Conservation (phyloP, 306 rosid species). For the Alnus glutinosa region DNA sequence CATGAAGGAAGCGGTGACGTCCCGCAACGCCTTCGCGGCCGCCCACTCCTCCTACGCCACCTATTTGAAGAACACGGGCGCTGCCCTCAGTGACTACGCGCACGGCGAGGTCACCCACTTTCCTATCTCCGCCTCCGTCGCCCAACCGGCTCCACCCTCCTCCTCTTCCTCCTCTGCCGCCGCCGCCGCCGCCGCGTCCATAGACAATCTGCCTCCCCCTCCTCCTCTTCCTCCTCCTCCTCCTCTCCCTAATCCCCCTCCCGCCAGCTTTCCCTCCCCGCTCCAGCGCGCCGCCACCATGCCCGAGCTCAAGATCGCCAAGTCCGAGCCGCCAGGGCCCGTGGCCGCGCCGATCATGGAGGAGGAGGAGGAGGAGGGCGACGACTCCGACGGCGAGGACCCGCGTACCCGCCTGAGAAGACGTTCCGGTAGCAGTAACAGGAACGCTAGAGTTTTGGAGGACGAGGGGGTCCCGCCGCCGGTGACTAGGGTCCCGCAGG, state of each 20-base stretch:
- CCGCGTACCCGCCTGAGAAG: constrained; percentile 7
- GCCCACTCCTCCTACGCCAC: constrained; percentile 74
- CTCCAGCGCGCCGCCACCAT: constrained; percentile 67
- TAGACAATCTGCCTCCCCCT: not conserved
- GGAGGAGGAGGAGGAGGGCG: constrained; percentile 47
- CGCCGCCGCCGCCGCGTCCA: not conserved
- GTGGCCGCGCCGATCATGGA: constrained; percentile 43
- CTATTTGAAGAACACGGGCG: constrained; percentile 78
- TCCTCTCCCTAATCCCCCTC: not conserved
- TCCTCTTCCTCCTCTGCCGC: not conserved
- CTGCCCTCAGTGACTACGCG: constrained; percentile 77
- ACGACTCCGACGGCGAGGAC: constrained; percentile 38
- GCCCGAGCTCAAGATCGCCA: constrained; percentile 65
- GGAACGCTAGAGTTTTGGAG: constrained; percentile 25
- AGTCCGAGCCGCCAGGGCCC: constrained; percentile 30
- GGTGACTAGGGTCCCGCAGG: constrained; percentile 35
- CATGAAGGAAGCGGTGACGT: constrained; percentile 72
- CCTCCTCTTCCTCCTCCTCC: not conserved
- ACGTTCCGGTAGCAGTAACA: constrained; percentile 21
- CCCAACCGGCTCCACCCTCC: constrained; percentile 20
- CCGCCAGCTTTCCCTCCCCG: not conserved
- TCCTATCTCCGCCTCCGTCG: constrained; percentile 44
- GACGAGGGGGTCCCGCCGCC: constrained; percentile 44
- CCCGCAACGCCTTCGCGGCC: constrained; percentile 89
- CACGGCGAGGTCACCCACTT: constrained; percentile 49